A percentile compares a stretch with the other conserved stretches of the same genome.
These are phyloP conservation scores for Thelephora ganbajun DNA, from an alignment of 768 basidiomycete genomes.

Conservation along the genomic window DNA sequence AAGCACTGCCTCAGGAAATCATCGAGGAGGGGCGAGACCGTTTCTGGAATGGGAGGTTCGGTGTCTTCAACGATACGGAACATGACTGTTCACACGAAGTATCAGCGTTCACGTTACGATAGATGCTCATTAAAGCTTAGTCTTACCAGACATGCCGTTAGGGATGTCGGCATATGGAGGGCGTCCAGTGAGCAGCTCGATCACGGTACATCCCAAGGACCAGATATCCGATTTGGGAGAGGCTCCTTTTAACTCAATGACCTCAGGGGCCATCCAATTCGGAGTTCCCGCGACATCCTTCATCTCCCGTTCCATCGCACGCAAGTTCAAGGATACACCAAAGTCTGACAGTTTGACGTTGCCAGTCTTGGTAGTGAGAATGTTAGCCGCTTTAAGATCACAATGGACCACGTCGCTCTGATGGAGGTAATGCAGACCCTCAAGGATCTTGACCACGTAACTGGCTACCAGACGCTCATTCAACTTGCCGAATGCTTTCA, in stretches of 20 bases:
- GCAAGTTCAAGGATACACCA: conserved; percentile 90
- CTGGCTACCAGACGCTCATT: conserved; percentile 85
- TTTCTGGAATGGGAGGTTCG: conserved; percentile 75
- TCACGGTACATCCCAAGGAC: conserved; percentile 90
- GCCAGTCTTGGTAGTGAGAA: conserved; percentile 95
- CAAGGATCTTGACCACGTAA: conserved; percentile 93
- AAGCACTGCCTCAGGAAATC: conserved; percentile 86
- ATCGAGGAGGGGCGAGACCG: conserved; percentile 56
- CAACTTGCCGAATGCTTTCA: conserved; percentile 87
- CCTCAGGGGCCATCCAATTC: conserved; percentile 99
- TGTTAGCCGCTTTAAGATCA: conserved; percentile 96
- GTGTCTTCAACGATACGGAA: conserved; percentile 94
- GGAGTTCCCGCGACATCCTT: conserved; percentile 89
- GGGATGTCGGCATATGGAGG: conserved; percentile 86
- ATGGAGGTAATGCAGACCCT: conserved; percentile 91
- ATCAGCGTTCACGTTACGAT: conserved; percentile 1
- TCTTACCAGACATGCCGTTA: conserved; percentile 77
- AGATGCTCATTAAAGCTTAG: neutral
- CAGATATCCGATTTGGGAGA: conserved; percentile 91
- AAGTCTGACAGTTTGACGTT: conserved; percentile 97
- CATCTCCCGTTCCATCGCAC: conserved; percentile 75
- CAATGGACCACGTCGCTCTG: conserved; percentile 86
- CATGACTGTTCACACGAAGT: conserved; percentile 53
- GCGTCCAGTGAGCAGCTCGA: conserved; percentile 83
- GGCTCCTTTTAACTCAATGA: conserved; percentile 89